Base-by-base conservation (phyloP, 1,284 basidiomycete species). In the Pseudomicrostroma phylloplanum region DNA sequence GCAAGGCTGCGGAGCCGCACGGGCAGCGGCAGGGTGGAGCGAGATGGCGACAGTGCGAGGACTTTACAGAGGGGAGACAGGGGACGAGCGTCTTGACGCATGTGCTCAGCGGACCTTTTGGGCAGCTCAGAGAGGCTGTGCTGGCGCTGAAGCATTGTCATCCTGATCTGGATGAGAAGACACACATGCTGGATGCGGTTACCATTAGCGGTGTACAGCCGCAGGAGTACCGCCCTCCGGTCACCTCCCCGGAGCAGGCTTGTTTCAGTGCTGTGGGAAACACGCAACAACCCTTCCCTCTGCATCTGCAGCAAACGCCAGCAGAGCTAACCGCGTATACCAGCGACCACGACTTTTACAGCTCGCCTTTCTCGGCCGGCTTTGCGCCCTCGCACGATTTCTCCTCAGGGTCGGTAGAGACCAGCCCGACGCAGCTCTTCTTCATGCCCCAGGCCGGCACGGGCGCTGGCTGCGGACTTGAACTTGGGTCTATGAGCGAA, bases 11-110 rank as follows among this genome's bases (percentile, higher is more conserved):
- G 36, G 67, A 67, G 55, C 56, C 57, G 7, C 67, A 66, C 12
- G 48, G 19, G 1, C 39, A 58, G 17, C 61, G 58, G n/a, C 17
- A 62, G 63, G 57, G 64, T 60, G 15, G 71, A 65, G 53, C 65
- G 63, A 40, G 65, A 59, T 74, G 73, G 73, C 62, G 73, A 17
- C 73, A 75, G 49, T 72, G 70, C 61, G 69, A 70, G 19, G 73
- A 75, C 40, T 75, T 75, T 26, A 75, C 73, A n/a, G 70, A 75
- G 46, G 68, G 63, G 46, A 65, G 62, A 26, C 72, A 73, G 58
- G 73, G 70, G 1, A 74, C 69, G 56, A 59, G 58, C 1, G 62
- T 67, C 54, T 63, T 64, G 36, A 51, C 58, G 9, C 73, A 75
- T 61, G 36, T 69, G 4, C 59, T 75, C 57, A 67, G 67, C 56